Evolutionary conservation across 352 stramenopile species (phyloP), one percentile per base, ranked within the genome.

Genomic region (Plasmopara halstedii): DNA sequence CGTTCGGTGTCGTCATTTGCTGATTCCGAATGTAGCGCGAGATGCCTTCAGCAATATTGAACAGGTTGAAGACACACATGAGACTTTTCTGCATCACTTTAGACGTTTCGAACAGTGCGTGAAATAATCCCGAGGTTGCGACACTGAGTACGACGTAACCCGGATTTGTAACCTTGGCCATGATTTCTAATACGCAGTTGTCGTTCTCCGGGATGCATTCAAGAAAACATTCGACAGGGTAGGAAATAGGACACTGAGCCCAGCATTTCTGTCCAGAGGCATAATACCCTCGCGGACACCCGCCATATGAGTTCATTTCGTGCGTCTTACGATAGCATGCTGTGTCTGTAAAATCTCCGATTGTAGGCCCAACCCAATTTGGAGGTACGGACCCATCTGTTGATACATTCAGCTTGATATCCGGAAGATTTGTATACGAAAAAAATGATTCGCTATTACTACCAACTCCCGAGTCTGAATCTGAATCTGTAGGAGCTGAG

Each of bases 191-290:
- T 6, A 51, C 49, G 53, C 78, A 89, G 39, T 85, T 69, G 14
- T 72, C 54, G 35, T 86, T 89, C 25, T 85, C 68, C 3, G 70
- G 75, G 26, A 88, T 66, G 36, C 78, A 88, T 40, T 90, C 71
- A 32, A 72, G 65, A 39, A 73, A 56, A 36, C 78, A 90, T 46
- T 83, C 50, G 15, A 90, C 73, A 0, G 79, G 79, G 59, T 85
- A 90, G 27, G 83, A 60, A 7, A 88, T 47, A 0, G 79, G 79
- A 31, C 79, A 90, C 43, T 86, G 59, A 0, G 75, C 64, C 78
- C 74, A 89, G 50, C 78, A 89, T 0, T 50, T 66, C 13, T 56
- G 56, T 25, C 72, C 42, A 2, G 62, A 76, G 19, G 50, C 57
- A 31, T 67, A 46, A 56, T 82, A 85, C 2, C 70, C 66, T 6